These are phyloP conservation scores for Aciculoconidium aculeatum DNA, from an alignment of 805 yeast species.

Conservation along the genomic window DNA sequence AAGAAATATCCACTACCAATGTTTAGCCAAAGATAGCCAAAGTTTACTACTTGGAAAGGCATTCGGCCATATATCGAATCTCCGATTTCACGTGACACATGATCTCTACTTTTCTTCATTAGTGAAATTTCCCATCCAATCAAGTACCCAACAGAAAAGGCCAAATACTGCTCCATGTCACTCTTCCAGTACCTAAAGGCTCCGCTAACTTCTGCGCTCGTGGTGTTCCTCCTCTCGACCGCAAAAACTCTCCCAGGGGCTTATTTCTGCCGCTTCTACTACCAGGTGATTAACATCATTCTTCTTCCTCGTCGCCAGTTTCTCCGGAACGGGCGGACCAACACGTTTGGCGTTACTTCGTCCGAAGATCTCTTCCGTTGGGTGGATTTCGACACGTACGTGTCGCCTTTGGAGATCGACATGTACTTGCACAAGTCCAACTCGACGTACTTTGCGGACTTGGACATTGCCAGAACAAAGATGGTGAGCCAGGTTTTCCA, in stretches of 20 bases:
- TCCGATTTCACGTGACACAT: too few relatives aligned
- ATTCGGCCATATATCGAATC: too few relatives aligned
- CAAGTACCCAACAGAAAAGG: too few relatives aligned
- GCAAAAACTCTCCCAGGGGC: constrained; percentile 66
- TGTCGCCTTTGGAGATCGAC: constrained; percentile 78
- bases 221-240: constrained; percentile 31
- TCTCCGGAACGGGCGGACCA: constrained; percentile 15
- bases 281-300: constrained; percentile 36
- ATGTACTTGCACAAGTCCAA: constrained; percentile 84
- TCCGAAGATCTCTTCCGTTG: constrained; percentile 37
- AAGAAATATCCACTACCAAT: too few relatives aligned
- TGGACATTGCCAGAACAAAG: constrained; percentile 73
- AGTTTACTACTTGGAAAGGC: too few relatives aligned
- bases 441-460: constrained; percentile 75
- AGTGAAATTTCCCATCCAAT: too few relatives aligned
- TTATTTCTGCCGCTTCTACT: constrained; percentile 59
- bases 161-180: too few relatives aligned
- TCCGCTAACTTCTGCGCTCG: too few relatives aligned
- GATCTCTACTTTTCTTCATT: too few relatives aligned
- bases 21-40: too few relatives aligned
- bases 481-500: constrained; percentile 54
- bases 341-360: constrained; percentile 29
- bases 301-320: constrained; percentile 27
- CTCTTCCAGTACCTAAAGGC: too few relatives aligned
- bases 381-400: constrained; percentile 43